Conservation (phyloP, 1,139 yeast genomes). For the Taphrina deformans region DNA sequence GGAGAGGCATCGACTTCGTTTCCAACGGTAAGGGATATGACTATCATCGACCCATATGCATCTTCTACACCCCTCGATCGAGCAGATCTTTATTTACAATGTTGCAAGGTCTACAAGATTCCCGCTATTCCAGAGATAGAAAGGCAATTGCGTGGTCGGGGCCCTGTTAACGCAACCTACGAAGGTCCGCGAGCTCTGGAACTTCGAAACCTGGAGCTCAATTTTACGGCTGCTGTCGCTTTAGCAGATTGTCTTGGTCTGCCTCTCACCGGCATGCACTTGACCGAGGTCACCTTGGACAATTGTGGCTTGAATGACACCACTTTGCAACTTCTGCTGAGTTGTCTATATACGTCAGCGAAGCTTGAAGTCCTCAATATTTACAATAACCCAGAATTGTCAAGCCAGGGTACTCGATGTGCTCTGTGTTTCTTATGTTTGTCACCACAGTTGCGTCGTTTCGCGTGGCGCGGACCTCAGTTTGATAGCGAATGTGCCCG, state of each 20-base stretch:
- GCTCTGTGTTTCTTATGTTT: constrained; percentile 18
- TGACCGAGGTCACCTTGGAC: constrained; percentile 18
- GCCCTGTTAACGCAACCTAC: constrained; percentile 10
- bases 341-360: constrained; percentile 18
- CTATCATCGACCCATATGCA: constrained; percentile 20
- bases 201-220: constrained; percentile 11
- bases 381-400: neutral
- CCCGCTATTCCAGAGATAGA: constrained; percentile 13
- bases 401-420: constrained; percentile 8
- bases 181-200: constrained; percentile 23
- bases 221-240: constrained; percentile 6
- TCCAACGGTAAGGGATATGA: constrained; percentile 27
- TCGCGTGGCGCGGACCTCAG: constrained; percentile 12
- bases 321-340: constrained; percentile 14
- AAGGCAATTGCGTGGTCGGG: constrained; percentile 8
- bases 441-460: constrained; percentile 22
- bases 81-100: constrained; percentile 25
- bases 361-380: constrained; percentile 11
- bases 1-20: neutral
- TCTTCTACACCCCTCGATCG: constrained; percentile 22
- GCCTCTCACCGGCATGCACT: constrained; percentile 28
- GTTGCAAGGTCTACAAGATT: constrained; percentile 19
- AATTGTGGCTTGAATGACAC: constrained; percentile 19
- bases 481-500: neutral
- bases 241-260: constrained; percentile 29